A percentile compares a stretch with the other conserved stretches of the same genome.
These are phyloP conservation scores for Salix koriyanagi DNA, from an alignment of 345 rosid genomes.

Conservation along the genomic window DNA sequence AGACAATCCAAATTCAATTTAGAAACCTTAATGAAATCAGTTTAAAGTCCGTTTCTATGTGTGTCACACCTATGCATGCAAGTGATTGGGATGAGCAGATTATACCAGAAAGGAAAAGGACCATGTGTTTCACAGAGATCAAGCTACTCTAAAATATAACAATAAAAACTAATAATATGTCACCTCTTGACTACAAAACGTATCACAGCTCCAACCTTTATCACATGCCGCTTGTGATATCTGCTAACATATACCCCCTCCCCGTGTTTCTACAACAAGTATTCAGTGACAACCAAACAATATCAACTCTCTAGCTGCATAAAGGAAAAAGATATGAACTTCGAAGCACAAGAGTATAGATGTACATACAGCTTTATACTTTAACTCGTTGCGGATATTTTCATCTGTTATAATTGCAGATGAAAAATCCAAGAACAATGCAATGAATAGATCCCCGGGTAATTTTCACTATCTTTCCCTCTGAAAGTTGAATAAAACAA, in stretches of 20 bases:
- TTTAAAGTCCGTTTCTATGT: neutral
- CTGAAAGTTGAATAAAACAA: constrained; percentile 32
- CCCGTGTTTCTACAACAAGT: constrained; percentile 43
- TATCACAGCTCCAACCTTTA: constrained; percentile 68
- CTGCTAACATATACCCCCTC: constrained; percentile 51
- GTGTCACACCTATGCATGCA: neutral
- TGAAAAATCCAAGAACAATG: constrained; percentile 77
- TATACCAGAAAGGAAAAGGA: neutral
- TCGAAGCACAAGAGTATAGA: neutral
- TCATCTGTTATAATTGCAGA: constrained; percentile 60
- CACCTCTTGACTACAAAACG: constrained; percentile 77
- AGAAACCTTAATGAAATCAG: neutral
- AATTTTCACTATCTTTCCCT: constrained; percentile 70
- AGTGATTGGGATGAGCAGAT: neutral
- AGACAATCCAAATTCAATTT: neutral
- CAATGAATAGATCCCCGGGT: constrained; percentile 63
- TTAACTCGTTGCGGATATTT: constrained; percentile 69
- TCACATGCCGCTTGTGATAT: constrained; percentile 49
- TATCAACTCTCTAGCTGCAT: neutral
- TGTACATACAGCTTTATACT: constrained; percentile 43
- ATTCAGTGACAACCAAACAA: neutral
- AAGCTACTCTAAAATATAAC: neutral
- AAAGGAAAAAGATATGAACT: neutral
- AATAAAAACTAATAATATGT: constrained; percentile 5
- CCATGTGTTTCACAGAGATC: too few species aligned